phyloP scores from a whole-genome alignment of 768 basidiomycete species.

The Suillus occidentalis region DNA sequence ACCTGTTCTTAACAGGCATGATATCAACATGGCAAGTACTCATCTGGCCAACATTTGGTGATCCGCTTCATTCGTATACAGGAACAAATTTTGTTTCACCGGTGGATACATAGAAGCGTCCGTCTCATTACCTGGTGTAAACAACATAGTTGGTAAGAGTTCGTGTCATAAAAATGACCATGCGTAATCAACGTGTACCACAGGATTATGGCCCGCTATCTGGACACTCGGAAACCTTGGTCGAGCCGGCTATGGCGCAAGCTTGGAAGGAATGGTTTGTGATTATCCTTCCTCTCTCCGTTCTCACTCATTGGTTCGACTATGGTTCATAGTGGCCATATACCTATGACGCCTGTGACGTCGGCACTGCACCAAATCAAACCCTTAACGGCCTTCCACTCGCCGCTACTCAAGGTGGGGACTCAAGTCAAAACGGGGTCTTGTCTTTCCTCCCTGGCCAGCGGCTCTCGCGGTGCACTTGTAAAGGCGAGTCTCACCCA shows the following conservation, averaged over 20 bases:
- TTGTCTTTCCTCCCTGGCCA: slow-evolving; percentile 83
- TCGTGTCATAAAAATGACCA: neutral
- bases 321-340: slow-evolving; percentile 55
- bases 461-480: slow-evolving; percentile 83
- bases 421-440: slow-evolving; percentile 38
- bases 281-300: neutral
- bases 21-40: slow-evolving; percentile 39
- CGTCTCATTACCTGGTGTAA: slow-evolving; percentile 65
- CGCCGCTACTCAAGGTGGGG: slow-evolving; percentile 62
- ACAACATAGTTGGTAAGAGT: slow-evolving; percentile 52
- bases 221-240: slow-evolving; percentile 63
- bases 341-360: slow-evolving; percentile 73
- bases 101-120: slow-evolving; percentile 72
- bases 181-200: slow-evolving; percentile 8
- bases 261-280: slow-evolving; percentile 50
- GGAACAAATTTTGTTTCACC: slow-evolving; percentile 92
- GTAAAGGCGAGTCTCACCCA: slow-evolving; percentile 77
- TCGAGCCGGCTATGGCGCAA: slow-evolving; percentile 71
- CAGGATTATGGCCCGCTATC: slow-evolving; percentile 53
- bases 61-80: slow-evolving; percentile 19
- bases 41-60: neutral
- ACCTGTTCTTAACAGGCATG: slow-evolving; percentile 42
- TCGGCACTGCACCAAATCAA: slow-evolving; percentile 84
- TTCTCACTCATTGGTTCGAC: slow-evolving; percentile 1
- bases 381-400: slow-evolving; percentile 66